Evolutionary conservation across 2,329 filamentous ascomycete genomes (phyloP).

Genomic region (Chalaropsis ovoidea): DNA sequence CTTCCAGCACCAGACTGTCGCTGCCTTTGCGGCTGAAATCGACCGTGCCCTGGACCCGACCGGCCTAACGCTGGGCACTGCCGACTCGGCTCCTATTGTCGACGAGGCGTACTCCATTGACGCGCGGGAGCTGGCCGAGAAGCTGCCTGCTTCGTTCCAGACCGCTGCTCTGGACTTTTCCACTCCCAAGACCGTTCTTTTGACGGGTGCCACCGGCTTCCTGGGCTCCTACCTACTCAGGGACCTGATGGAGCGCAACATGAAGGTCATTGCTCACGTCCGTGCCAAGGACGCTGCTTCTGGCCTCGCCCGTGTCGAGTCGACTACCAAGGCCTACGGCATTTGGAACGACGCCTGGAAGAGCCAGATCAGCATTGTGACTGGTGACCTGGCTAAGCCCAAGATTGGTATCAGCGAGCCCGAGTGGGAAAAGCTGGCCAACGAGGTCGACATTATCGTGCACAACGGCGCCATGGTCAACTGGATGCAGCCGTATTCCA

Average conservation of each 20-base stretch:
- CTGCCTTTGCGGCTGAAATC: constrained; percentile 30
- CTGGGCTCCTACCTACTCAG: constrained; percentile 69
- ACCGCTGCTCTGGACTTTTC: constrained; percentile 29
- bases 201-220: constrained; percentile 87
- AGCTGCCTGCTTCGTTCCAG: constrained; percentile 39
- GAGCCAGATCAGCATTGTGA: constrained; percentile 53
- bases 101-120: constrained; percentile 43
- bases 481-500: constrained; percentile 70
- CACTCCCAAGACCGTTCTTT: constrained; percentile 51
- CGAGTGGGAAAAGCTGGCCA: constrained; percentile 54
- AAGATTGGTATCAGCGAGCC: constrained; percentile 59
- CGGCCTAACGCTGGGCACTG: constrained; percentile 30
- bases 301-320: constrained; percentile 54
- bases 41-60: constrained; percentile 29
- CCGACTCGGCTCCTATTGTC: constrained; percentile 26
- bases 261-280: constrained; percentile 63
- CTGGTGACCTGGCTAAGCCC: constrained; percentile 64
- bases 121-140: constrained; percentile 40
- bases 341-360: constrained; percentile 66
- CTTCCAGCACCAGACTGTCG: constrained; percentile 31
- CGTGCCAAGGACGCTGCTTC: constrained; percentile 53
- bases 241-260: constrained; percentile 57
- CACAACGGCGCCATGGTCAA: constrained; percentile 78
- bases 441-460: constrained; percentile 60
- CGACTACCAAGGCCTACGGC: constrained; percentile 64